Evolutionary conservation across 2,329 filamentous ascomycete species (phyloP).

Genomic region (Zymoseptoria tritici): DNA sequence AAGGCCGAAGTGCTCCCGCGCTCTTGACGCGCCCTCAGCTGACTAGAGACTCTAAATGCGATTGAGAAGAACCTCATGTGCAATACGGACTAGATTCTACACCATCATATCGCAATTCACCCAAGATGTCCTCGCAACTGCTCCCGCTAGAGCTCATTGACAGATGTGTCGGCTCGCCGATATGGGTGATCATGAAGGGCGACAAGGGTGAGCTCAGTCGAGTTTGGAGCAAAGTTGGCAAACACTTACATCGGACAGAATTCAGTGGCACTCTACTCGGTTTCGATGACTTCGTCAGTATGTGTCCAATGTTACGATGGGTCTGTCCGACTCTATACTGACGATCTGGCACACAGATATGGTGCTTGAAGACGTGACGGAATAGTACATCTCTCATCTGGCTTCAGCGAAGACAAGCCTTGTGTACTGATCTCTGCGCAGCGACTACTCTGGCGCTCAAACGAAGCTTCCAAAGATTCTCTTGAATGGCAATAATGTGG

Average conservation of each 20-base stretch:
- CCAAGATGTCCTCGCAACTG: constrained; percentile 26
- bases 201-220: constrained; percentile 67
- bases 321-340: constrained; percentile 8
- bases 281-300: constrained; percentile 99
- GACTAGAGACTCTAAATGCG: not conserved
- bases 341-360: constrained; percentile 58
- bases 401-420: not conserved
- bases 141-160: constrained; percentile 74
- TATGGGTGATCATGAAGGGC: constrained; percentile 99
- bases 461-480: constrained; percentile 90
- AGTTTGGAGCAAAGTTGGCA: constrained; percentile 3
- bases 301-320: constrained; percentile 41
- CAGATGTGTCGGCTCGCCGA: constrained; percentile 94
- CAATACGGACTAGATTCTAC: not conserved
- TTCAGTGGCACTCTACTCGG: constrained; percentile 91
- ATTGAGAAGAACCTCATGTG: not conserved
- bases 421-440: constrained; percentile 32
- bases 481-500: constrained; percentile 96
- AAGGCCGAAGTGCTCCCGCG: not conserved
- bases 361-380: constrained; percentile 94
- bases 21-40: not conserved
- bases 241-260: constrained; percentile 49
- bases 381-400: constrained; percentile 58
- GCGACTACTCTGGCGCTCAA: constrained; percentile 80
- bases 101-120: not conserved